Evolutionary conservation across 2,329 filamentous ascomycete genomes (phyloP).

Genomic region (Penicillium digitatum): DNA sequence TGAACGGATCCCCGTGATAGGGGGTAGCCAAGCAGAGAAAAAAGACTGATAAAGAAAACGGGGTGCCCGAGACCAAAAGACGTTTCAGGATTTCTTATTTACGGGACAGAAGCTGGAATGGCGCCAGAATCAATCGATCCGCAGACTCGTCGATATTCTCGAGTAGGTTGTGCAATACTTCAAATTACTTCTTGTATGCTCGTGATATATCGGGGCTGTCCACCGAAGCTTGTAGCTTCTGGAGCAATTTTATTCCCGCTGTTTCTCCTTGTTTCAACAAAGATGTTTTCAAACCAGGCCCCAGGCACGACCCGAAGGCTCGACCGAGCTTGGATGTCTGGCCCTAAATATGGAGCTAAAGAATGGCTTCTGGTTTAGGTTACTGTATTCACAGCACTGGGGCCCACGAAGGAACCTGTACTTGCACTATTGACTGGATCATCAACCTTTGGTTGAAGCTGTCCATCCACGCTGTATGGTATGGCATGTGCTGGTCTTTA

Average conservation of each 20-base stretch:
- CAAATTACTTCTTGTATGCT: conserved; percentile 12
- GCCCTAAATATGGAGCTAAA: conserved; percentile 13
- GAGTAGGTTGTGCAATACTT: conserved; percentile 12
- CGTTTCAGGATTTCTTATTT: conserved; percentile 2
- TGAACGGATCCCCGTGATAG: conserved; percentile 37
- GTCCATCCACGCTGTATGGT: conserved; percentile 14
- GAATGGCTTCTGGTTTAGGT: conserved; percentile 18
- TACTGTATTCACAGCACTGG: conserved; percentile 13
- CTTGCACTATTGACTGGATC: conserved; percentile 16
- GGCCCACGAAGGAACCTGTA: conserved; percentile 13
- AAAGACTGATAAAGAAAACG: conserved; percentile 18
- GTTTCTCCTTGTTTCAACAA: too few relatives aligned
- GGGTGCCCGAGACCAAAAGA: conserved; percentile 16
- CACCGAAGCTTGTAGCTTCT: conserved; percentile 3
- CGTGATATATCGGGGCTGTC: conserved; percentile 1
- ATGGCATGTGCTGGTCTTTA: conserved; percentile 17
- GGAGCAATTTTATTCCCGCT: too few relatives aligned
- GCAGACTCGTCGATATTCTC: conserved; percentile 15
- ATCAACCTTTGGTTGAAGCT: too few relatives aligned
- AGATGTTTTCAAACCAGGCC: conserved; percentile 11
- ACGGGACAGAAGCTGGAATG: conserved; percentile 18
- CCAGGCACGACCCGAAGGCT: conserved; percentile 20
- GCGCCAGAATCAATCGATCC: conserved; percentile 19
- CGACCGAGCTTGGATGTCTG: conserved; percentile 3
- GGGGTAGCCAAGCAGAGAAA: conserved; percentile 28